Percentiles rank a stretch among this genome's conserved stretches.
phyloP scores from a whole-genome alignment of 495 filamentous ascomycete genomes.

The Lentithecium fluviatile region DNA sequence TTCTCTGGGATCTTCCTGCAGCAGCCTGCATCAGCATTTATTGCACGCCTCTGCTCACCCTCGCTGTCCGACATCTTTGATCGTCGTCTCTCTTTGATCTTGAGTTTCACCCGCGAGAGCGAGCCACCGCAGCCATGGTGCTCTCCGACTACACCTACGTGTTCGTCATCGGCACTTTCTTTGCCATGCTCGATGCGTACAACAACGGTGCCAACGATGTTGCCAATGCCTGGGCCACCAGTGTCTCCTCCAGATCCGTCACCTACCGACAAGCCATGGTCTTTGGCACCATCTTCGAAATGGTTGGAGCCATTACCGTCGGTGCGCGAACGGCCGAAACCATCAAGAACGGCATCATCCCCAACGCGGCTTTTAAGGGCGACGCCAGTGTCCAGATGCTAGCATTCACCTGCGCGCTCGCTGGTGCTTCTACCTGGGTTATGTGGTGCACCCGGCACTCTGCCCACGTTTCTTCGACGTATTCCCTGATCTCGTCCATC shows the following conservation, averaged over 20 bases:
- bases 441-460: slow-evolving; percentile 65
- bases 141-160: slow-evolving; percentile 63
- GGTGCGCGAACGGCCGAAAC: slow-evolving; percentile 54
- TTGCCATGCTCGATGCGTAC: slow-evolving; percentile 71
- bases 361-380: slow-evolving; percentile 44
- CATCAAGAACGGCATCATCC: slow-evolving; percentile 41
- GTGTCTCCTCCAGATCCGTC: slow-evolving; percentile 37
- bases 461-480: slow-evolving; percentile 63
- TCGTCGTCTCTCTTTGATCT: no score
- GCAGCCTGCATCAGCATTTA: no score
- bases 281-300: slow-evolving; percentile 36
- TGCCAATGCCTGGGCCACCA: slow-evolving; percentile 59
- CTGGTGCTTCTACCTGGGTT: slow-evolving; percentile 55
- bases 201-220: slow-evolving; percentile 77
- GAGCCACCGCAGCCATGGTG: slow-evolving; percentile 15
- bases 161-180: slow-evolving; percentile 73
- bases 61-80: no score
- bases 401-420: slow-evolving; percentile 59
- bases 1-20: no score
- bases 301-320: slow-evolving; percentile 57
- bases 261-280: slow-evolving; percentile 37
- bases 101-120: no score
- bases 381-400: slow-evolving; percentile 51
- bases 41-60: no score
- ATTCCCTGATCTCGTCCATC: slow-evolving; percentile 61